These are phyloP conservation scores for Phylloporus sp. DNA, from an alignment of 768 basidiomycete genomes.

Conservation along the genomic window DNA sequence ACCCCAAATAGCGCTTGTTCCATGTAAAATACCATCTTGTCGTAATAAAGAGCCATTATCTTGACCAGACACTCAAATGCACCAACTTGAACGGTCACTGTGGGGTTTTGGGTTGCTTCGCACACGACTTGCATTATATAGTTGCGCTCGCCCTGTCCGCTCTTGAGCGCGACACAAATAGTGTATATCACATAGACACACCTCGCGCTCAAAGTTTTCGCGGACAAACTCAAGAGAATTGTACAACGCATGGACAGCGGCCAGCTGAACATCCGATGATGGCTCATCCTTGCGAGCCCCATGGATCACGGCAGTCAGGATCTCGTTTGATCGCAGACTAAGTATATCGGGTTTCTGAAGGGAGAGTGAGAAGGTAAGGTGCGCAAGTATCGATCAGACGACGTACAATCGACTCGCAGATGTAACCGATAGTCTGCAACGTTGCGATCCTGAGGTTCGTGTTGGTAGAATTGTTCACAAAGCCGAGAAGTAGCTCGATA, in stretches of 20 bases:
- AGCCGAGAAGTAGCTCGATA: constrained; percentile 82
- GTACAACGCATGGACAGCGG: constrained; percentile 87
- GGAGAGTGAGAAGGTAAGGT: constrained; percentile 5
- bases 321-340: constrained; percentile 88
- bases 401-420: constrained; percentile 95
- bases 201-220: constrained; percentile 97
- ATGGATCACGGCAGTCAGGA: constrained; percentile 96
- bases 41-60: constrained; percentile 98
- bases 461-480: constrained; percentile 73
- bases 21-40: constrained; percentile 99
- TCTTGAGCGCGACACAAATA: constrained; percentile 1
- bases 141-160: constrained; percentile 87
- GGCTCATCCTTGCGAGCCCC: constrained; percentile 96
- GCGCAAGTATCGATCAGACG: constrained; percentile 2
- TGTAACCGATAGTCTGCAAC: constrained; percentile 92
- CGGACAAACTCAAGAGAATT: constrained; percentile 97
- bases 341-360: constrained; percentile 88
- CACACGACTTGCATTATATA: constrained; percentile 99
- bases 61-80: constrained; percentile 94
- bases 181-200: constrained; percentile 35
- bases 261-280: constrained; percentile 84
- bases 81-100: constrained; percentile 85
- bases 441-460: constrained; percentile 80
- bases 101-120: constrained; percentile 88
- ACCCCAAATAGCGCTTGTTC: constrained; percentile 97